Evolutionary conservation across 1,284 basidiomycete genomes (phyloP).

Genomic region (Melampsora larici-populina): DNA sequence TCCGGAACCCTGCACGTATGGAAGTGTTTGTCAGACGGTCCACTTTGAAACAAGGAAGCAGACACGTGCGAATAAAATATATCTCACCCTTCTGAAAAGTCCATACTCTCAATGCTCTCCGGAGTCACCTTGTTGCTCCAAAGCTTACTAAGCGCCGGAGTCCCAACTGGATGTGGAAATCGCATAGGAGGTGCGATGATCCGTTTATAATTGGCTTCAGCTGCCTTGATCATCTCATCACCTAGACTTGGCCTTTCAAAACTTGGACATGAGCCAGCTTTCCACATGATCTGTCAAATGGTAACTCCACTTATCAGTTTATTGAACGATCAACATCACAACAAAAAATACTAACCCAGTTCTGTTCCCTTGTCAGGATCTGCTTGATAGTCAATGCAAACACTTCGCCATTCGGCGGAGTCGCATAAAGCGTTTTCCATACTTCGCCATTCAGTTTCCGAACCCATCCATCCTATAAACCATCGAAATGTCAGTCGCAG

Average conservation of each 20-base stretch:
- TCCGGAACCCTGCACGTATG: slow-evolving; percentile 18
- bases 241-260: slow-evolving; percentile 36
- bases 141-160: slow-evolving; percentile 35
- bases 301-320: not conserved
- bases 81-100: slow-evolving; percentile 20
- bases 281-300: slow-evolving; percentile 38
- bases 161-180: slow-evolving; percentile 38
- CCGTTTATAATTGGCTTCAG: slow-evolving; percentile 6
- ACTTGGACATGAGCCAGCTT: slow-evolving; percentile 34
- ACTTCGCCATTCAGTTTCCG: slow-evolving; percentile 40
- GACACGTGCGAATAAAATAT: not conserved
- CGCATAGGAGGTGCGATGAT: slow-evolving; percentile 21
- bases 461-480: slow-evolving; percentile 32
- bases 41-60: too few relatives aligned
- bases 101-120: slow-evolving; percentile 19
- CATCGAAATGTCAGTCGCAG: not conserved
- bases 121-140: slow-evolving; percentile 34
- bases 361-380: slow-evolving; percentile 38
- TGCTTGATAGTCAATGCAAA: slow-evolving; percentile 41
- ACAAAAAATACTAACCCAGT: slow-evolving; percentile 26
- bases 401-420: slow-evolving; percentile 40
- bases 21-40: too few relatives aligned
- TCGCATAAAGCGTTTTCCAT: slow-evolving; percentile 42
- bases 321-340: not conserved
- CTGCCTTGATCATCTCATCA: slow-evolving; percentile 7